Base-by-base conservation (phyloP, 441 rosid genomes). In the Gossypium lobatum region DNA sequence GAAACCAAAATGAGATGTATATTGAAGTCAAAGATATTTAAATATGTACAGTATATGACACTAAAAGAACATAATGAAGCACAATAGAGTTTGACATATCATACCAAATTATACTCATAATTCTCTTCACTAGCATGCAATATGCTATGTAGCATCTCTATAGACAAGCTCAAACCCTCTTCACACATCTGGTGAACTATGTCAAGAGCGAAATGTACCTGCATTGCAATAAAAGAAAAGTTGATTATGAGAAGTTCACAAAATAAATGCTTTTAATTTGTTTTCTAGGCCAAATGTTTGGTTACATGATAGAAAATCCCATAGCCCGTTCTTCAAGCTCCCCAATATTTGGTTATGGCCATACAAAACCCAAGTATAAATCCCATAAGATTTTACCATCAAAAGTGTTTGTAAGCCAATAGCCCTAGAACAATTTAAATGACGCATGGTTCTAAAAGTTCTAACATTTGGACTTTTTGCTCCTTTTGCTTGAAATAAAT, bases 201-300 rank as follows among this genome's bases (percentile, higher is more conserved):
- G 78, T 88, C 91, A 78, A 94, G 84, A 75, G 97, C 97, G 39
- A 73, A 79, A 78, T 81, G 88, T 82, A 92, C 97, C 98, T 94
- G 83, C 76, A 61, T 71, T 74, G 23, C 48, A 69, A 74, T 39
- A 48, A 81, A 79, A 1, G 62, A 59, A 60, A 53, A 70, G 60
- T 11, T 50, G 69, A 69, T 72, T 66, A 74, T 45, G 52, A 58
- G 3, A 37, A 39, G 10, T 7, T 42, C 60, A 8, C 66, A 46
- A 73, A 76, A 60, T 16, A 23, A 23, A 17, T 25, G 55, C 10
- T 23, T 23, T 21, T 25, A n/a, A 60, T 34, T 60, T 60, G 59
- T 17, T 28, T 53, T 31, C 28, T 17, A 28, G 50, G 62, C 50
- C 73, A 69, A 52, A 69, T 9, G 34, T 18, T 52, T 17, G 4